A percentile compares a stretch with the other conserved stretches of the same genome.
Conservation (phyloP, 805 yeast species). For the Saturnispora quitensis region DNA sequence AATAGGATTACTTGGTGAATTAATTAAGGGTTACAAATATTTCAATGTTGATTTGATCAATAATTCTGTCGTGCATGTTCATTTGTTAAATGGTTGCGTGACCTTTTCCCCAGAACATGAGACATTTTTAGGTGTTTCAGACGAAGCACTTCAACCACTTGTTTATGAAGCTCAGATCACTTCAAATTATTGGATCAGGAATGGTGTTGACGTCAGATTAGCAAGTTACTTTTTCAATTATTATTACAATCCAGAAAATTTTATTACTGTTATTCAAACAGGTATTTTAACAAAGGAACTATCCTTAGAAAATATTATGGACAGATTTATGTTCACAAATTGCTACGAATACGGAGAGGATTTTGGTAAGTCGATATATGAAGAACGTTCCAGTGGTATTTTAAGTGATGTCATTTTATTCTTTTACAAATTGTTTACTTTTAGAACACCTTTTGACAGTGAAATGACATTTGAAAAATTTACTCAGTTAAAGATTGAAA, state of each 20-base stretch:
- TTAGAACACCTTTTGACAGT: constrained; percentile 22
- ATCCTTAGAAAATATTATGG: constrained; percentile 32
- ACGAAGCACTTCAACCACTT: constrained; percentile 48
- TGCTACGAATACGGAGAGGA: constrained; percentile 13
- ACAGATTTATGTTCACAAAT: constrained; percentile 46
- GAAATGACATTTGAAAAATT: constrained; percentile 11
- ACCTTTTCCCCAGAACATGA: constrained; percentile 9
- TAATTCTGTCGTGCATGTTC: constrained; percentile 10
- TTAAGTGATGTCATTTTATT: constrained; percentile 35
- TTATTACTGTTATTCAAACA: constrained; percentile 38
- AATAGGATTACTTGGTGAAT: constrained; percentile 43
- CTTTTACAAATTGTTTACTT: constrained; percentile 36
- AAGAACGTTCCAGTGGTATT: constrained; percentile 39
- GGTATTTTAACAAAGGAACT: constrained; percentile 30
- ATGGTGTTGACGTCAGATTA: constrained; percentile 38
- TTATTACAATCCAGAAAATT: constrained; percentile 28
- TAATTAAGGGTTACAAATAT: constrained; percentile 30
- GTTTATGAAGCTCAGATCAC: constrained; percentile 55
- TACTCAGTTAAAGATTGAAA: constrained; percentile 23
- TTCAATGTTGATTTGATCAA: constrained; percentile 15
- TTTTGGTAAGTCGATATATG: constrained; percentile 33
- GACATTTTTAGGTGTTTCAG: constrained; percentile 35
- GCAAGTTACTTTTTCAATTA: constrained; percentile 17
- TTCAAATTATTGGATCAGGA: constrained; percentile 65
- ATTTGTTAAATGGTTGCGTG: constrained; percentile 1